Conservation (phyloP, 1,284 basidiomycete genomes). For the Fomitiporia mediterranea region DNA sequence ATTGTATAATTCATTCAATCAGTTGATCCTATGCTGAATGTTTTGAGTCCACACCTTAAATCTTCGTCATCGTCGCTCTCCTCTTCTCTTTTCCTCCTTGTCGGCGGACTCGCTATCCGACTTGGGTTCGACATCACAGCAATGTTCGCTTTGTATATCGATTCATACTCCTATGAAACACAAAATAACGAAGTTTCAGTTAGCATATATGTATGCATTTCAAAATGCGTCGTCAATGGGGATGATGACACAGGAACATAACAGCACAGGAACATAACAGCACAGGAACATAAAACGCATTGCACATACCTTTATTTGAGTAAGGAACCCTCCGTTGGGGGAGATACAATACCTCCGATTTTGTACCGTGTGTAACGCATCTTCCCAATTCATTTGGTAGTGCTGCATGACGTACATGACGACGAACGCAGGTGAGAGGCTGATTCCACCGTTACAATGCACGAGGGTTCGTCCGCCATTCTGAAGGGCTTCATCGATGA, state of each 20-base stretch:
- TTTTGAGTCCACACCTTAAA: conserved; percentile 34
- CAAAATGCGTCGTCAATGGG: too few relatives aligned
- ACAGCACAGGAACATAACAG: conserved; percentile 8
- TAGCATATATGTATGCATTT: too few relatives aligned
- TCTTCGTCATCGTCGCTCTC: conserved; percentile 61
- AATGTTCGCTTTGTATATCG: conserved; percentile 76
- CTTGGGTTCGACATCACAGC: conserved; percentile 56
- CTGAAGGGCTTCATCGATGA: conserved; percentile 72
- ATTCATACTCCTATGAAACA: conserved; percentile 72
- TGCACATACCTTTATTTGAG: conserved; percentile 79
- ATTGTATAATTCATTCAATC: conserved; percentile 14
- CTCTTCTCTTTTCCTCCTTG: conserved; percentile 65
- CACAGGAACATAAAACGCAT: neutral
- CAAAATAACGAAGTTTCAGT: neutral
- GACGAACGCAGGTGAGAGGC: conserved; percentile 82
- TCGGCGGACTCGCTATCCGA: conserved; percentile 40
- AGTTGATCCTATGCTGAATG: conserved; percentile 7
- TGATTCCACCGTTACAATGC: conserved; percentile 91
- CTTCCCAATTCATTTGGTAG: conserved; percentile 75
- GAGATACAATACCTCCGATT: conserved; percentile 88
- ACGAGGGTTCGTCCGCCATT: conserved; percentile 77
- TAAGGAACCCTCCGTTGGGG: conserved; percentile 81
- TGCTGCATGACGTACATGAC: conserved; percentile 92
- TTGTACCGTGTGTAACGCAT: conserved; percentile 81
- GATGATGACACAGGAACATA: too few relatives aligned